A percentile compares a stretch with the other conserved stretches of the same genome.
These are phyloP conservation scores for Pezicula radicicola DNA, from an alignment of 2,329 filamentous ascomycete genomes.

Conservation along the genomic window DNA sequence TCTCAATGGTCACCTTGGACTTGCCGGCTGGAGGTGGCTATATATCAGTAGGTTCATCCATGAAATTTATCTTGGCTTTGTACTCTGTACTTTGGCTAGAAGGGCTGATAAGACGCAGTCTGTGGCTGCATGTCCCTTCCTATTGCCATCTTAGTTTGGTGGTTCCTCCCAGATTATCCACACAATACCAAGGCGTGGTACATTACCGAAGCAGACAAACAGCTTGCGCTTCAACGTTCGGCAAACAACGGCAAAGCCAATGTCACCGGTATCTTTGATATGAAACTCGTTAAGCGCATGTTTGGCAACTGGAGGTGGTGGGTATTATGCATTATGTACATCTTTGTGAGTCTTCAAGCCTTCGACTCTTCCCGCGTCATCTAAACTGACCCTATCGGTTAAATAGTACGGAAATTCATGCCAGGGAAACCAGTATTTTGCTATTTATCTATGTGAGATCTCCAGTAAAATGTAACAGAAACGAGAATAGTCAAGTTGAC, in stretches of 20 bases:
- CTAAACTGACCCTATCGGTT: neutral
- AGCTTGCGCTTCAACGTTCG: neutral
- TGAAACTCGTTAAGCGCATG: neutral
- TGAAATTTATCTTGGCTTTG: no score
- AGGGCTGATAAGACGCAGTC: neutral
- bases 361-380: neutral
- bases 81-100: neutral
- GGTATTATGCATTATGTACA: neutral
- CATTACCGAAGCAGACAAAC: neutral
- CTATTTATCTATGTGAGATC: neutral
- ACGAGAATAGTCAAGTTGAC: neutral
- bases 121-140: neutral
- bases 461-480: neutral
- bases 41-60: conserved; percentile 24
- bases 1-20: conserved; percentile 38
- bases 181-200: neutral
- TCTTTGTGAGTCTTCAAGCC: neutral
- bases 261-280: neutral
- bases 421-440: neutral
- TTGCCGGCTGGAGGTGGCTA: conserved; percentile 46
- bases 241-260: neutral
- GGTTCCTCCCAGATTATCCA: neutral
- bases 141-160: neutral
- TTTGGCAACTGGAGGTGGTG: neutral
- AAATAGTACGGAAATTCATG: neutral